Evolutionary conservation across 805 yeast genomes (phyloP), one percentile per base, ranked within the genome.

Genomic region (Ogataea saltuana): DNA sequence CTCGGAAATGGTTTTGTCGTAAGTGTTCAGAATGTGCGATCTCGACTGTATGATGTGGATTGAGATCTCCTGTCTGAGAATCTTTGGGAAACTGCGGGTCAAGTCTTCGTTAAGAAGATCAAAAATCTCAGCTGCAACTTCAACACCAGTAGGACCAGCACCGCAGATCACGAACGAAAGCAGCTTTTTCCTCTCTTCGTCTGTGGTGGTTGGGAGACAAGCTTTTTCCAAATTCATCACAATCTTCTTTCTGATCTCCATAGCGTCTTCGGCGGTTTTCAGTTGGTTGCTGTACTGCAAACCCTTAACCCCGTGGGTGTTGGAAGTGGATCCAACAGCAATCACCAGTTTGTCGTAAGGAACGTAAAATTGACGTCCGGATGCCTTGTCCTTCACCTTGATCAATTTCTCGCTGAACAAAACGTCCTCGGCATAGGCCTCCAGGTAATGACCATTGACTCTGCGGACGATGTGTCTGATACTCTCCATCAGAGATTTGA

Each of bases 91-190:
- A 40, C 69, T 61, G 43, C 73, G 70, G 33, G 72, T 69, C 53
- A 82, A 62, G 58, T 82, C 88, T 60, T 82, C 87, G 56, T 81
- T 80, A 58, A 82, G 66, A 53, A 82, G 60, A 55, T 82, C 88
- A 51, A 69, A 80, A 21, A 82, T 75, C 61, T 82, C 88, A 23
- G 88, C 85, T 22, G 88, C 88, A 54, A 81, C 74, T 58, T 81
- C 88, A 26, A 80, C 85, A 53, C 88, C 88, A 1, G 88, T 81
- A 42, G 88, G 86, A 33, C 88, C 88, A 47, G 87, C 88, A 48
- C 88, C 88, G 60, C 86, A 81, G 25, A 81, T 75, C 11, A 81
- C 85, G 60, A 81, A 81, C 40, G 81, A 75, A 35, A 82, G 67
- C 46, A 82, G 60, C 45, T 72, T 73, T 54, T 77, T 78, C 50